Conservation (phyloP, 1,284 basidiomycete species). For the Ceratobasidium theobromae region DNA sequence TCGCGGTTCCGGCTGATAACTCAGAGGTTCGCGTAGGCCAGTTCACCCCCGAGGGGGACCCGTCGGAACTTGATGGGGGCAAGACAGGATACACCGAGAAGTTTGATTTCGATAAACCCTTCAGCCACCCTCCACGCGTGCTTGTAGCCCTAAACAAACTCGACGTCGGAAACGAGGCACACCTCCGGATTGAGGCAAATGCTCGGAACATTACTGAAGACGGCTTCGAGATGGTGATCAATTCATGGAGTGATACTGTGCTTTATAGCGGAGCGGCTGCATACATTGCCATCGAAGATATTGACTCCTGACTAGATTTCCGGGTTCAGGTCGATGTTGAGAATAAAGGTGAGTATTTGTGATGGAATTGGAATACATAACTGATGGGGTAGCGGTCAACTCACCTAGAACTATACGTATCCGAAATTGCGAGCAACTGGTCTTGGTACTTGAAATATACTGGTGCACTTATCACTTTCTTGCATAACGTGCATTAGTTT, state of each 20-base stretch:
- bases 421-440: no score
- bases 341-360: no score
- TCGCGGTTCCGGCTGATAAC: constrained; percentile 28
- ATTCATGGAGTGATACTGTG: constrained; percentile 20
- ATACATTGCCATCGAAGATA: constrained; percentile 4
- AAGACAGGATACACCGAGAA: background rate
- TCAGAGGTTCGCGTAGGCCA: constrained; percentile 11
- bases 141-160: constrained; percentile 13
- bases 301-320: no score
- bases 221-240: constrained; percentile 17
- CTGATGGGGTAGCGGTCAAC: no score
- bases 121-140: constrained; percentile 8
- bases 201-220: background rate
- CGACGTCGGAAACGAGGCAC: background rate
- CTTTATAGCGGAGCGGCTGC: constrained; percentile 11
- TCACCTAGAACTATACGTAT: no score
- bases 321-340: no score
- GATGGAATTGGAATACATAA: no score
- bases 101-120: constrained; percentile 4
- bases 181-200: background rate
- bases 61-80: background rate
- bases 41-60: no score
- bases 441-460: no score
- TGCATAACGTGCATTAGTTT: no score
- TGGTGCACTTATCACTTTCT: no score